Evolutionary conservation across 352 stramenopile species (phyloP).

Genomic region (Stramenopiles sp.): DNA sequence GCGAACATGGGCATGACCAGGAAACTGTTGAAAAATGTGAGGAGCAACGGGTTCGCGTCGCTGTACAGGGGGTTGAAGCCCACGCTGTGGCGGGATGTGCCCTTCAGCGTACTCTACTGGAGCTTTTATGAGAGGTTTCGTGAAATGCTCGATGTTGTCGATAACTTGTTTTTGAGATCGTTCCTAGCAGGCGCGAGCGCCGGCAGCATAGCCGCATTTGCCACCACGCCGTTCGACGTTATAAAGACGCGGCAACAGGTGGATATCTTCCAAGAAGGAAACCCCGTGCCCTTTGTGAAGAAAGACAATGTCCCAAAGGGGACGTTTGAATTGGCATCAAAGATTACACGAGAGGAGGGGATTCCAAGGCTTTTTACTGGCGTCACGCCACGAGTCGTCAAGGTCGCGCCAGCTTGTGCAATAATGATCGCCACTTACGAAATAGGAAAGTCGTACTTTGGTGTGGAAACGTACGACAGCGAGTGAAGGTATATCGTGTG

Average conservation of each 20-base stretch:
- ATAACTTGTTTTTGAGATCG: too few species aligned
- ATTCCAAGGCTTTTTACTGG: conserved; percentile 41
- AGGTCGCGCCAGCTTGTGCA: conserved; percentile 52
- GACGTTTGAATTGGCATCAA: neutral
- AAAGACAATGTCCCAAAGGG: too few species aligned
- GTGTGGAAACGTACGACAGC: too few species aligned
- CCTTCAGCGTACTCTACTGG: conserved; percentile 86
- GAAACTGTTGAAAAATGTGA: conserved; percentile 13
- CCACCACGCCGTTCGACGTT: conserved; percentile 83
- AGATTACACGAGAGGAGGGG: conserved; percentile 28
- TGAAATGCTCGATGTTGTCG: too few species aligned
- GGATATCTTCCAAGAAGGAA: neutral
- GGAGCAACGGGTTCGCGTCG: conserved; percentile 41
- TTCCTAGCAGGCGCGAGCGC: conserved; percentile 54
- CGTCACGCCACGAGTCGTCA: conserved; percentile 40
- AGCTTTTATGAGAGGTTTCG: conserved; percentile 59
- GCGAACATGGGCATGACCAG: conserved; percentile 11
- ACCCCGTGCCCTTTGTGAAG: too few species aligned
- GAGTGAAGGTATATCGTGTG: too few species aligned
- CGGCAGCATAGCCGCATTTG: conserved; percentile 54
- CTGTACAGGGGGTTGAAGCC: conserved; percentile 60
- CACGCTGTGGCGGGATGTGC: conserved; percentile 75
- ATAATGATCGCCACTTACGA: conserved; percentile 66
- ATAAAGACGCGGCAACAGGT: conserved; percentile 77
- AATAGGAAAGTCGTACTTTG: conserved; percentile 40